These are phyloP conservation scores for Sporothrix mexicana DNA, from an alignment of 2,329 filamentous ascomycete genomes.

Conservation along the genomic window DNA sequence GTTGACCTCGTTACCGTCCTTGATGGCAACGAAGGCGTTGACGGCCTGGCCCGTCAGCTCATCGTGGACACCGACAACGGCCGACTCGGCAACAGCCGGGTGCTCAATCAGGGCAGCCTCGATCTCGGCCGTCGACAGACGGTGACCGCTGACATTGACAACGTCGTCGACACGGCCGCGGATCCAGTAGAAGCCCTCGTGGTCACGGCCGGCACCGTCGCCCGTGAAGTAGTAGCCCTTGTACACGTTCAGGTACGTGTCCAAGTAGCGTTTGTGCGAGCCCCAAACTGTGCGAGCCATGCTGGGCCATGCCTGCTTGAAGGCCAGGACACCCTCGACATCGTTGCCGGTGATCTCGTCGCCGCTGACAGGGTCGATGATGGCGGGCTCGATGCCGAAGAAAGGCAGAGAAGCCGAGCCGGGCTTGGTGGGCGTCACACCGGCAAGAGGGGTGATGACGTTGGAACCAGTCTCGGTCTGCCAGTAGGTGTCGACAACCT, in stretches of 20 bases:
- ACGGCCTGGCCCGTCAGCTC: conserved; percentile 97
- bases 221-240: conserved; percentile 97
- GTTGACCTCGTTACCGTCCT: conserved; percentile 76
- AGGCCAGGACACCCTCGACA: conserved; percentile 93
- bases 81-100: conserved; percentile 85
- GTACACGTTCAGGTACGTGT: conserved; percentile 97
- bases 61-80: conserved; percentile 90
- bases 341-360: conserved; percentile 94
- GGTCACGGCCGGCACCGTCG: conserved; percentile 92
- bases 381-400: conserved; percentile 97
- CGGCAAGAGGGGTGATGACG: conserved; percentile 91
- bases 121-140: conserved; percentile 95
- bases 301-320: conserved; percentile 98
- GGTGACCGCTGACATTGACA: conserved; percentile 96
- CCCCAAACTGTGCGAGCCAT: conserved; percentile 99
- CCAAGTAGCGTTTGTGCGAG: conserved; percentile 97
- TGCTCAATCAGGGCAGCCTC: conserved; percentile 97
- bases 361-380: conserved; percentile 94
- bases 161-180: conserved; percentile 97
- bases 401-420: conserved; percentile 95
- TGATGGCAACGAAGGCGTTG: conserved; percentile 94
- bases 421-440: conserved; percentile 94
- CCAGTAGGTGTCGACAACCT: conserved; percentile 98
- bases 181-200: conserved; percentile 99
- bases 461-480: conserved; percentile 98